Evolutionary conservation across 169 alveolate species (phyloP).

Genomic region (Plasmodium berghei): DNA sequence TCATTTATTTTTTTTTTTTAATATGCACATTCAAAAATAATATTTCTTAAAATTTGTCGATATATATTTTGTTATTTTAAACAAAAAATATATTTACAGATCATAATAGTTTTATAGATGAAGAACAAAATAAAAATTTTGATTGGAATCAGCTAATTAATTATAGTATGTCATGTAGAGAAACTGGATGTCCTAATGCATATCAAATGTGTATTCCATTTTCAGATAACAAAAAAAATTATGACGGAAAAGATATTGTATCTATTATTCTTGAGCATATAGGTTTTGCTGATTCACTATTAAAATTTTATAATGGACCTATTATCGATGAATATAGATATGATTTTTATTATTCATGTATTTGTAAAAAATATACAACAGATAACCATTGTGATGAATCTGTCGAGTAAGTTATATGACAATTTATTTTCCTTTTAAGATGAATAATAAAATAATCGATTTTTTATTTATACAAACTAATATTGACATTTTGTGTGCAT

Average conservation of each 20-base stretch:
- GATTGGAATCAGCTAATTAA: slow-evolving; percentile 12
- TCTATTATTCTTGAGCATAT: background rate
- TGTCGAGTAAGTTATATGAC: slow-evolving; percentile 2
- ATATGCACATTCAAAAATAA: background rate
- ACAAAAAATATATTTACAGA: background rate
- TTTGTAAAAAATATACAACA: slow-evolving; percentile 26
- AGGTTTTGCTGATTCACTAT: background rate
- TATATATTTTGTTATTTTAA: background rate
- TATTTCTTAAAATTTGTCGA: background rate
- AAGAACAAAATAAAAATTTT: background rate
- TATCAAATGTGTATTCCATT: slow-evolving; percentile 59
- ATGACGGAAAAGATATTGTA: slow-evolving; percentile 3
- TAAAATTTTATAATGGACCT: slow-evolving; percentile 1
- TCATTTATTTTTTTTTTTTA: background rate
- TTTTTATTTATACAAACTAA: too few species aligned
- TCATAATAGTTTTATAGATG: slow-evolving; percentile 10
- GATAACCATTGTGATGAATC: slow-evolving; percentile 46
- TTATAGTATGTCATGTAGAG: slow-evolving; percentile 28
- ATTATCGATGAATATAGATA: background rate
- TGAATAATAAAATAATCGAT: background rate
- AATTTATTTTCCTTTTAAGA: background rate
- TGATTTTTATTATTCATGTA: slow-evolving; percentile 17
- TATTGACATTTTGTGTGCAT: too few species aligned
- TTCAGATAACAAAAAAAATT: slow-evolving; percentile 2
- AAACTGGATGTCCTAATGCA: slow-evolving; percentile 48